Evolutionary conservation across 805 yeast species (phyloP).

Genomic region (Suhomyces faveliae): DNA sequence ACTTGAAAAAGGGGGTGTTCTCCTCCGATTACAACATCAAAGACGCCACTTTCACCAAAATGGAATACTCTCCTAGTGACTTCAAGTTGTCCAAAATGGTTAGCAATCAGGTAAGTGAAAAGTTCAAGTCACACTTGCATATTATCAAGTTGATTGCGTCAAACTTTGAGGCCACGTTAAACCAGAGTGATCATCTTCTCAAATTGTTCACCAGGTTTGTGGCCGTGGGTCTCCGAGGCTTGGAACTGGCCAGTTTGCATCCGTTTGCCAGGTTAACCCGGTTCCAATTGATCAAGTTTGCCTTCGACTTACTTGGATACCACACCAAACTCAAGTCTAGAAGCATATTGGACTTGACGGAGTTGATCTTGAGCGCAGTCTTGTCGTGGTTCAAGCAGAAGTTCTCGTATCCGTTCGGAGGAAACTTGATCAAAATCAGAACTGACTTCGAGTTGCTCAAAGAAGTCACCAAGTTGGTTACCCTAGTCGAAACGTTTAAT

Average conservation of each 20-base stretch:
- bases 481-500: conserved; percentile 20
- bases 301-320: conserved; percentile 59
- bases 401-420: conserved; percentile 78
- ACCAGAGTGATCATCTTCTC: conserved; percentile 67
- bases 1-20: conserved; percentile 61
- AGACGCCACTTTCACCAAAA: conserved; percentile 61
- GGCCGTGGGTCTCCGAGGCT: conserved; percentile 51
- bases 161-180: conserved; percentile 74
- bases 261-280: conserved; percentile 77
- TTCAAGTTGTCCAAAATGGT: conserved; percentile 52
- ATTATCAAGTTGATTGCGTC: conserved; percentile 69
- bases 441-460: conserved; percentile 63
- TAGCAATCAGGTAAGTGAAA: conserved; percentile 28
- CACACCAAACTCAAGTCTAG: conserved; percentile 53
- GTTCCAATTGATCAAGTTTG: conserved; percentile 69
- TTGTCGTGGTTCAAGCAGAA: conserved; percentile 75
- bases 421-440: conserved; percentile 67
- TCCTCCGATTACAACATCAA: conserved; percentile 52
- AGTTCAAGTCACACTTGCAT: conserved; percentile 63
- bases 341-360: conserved; percentile 44
- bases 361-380: conserved; percentile 59
- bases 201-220: conserved; percentile 65
- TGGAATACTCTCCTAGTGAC: conserved; percentile 90
- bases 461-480: conserved; percentile 43
- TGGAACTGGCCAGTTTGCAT: conserved; percentile 67